A percentile compares a stretch with the other conserved stretches of the same genome.
Conservation (phyloP, 2,329 filamentous ascomycete genomes). For the Epichloe hybrida region DNA sequence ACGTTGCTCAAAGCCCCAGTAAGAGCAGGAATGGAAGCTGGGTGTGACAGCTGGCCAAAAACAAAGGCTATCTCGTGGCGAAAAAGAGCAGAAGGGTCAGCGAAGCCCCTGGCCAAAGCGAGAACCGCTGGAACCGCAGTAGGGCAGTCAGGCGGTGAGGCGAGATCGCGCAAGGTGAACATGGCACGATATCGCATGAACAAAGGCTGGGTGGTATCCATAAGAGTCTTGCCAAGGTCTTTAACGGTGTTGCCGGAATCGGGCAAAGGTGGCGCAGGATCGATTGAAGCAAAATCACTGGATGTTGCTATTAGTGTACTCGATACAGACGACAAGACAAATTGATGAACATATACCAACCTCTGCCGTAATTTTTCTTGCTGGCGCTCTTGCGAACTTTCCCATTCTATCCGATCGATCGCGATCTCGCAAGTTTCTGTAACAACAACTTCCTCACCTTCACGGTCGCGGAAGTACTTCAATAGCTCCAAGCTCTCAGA, state of each 20-base stretch:
- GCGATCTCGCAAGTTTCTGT: slow-evolving; percentile 95
- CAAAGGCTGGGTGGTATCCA: slow-evolving; percentile 66
- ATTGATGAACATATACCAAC: slow-evolving; percentile 31
- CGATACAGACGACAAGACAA: not conserved
- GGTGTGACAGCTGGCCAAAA: slow-evolving; percentile 90
- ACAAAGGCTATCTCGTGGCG: slow-evolving; percentile 97
- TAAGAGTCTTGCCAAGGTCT: slow-evolving; percentile 60
- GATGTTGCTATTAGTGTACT: not conserved
- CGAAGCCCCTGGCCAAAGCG: slow-evolving; percentile 73
- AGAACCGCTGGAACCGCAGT: slow-evolving; percentile 80
- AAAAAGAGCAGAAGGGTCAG: slow-evolving; percentile 81
- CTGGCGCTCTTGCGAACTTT: slow-evolving; percentile 59
- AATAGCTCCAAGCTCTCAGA: slow-evolving; percentile 60
- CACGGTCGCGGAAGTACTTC: slow-evolving; percentile 57
- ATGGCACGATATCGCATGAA: slow-evolving; percentile 95
- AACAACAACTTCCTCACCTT: slow-evolving; percentile 67
- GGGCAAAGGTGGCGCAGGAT: slow-evolving; percentile 81
- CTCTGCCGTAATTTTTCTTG: slow-evolving; percentile 69
- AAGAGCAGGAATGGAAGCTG: slow-evolving; percentile 88
- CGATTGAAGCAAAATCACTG: slow-evolving; percentile 90
- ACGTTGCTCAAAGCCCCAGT: slow-evolving; percentile 63
- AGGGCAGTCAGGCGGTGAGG: slow-evolving; percentile 80
- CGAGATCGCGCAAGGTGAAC: slow-evolving; percentile 91
- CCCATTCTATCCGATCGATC: slow-evolving; percentile 87
- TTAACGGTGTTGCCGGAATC: slow-evolving; percentile 56